These are phyloP conservation scores for Cladosporium sp. DNA, from an alignment of 2,329 filamentous ascomycete species.

Conservation along the genomic window DNA sequence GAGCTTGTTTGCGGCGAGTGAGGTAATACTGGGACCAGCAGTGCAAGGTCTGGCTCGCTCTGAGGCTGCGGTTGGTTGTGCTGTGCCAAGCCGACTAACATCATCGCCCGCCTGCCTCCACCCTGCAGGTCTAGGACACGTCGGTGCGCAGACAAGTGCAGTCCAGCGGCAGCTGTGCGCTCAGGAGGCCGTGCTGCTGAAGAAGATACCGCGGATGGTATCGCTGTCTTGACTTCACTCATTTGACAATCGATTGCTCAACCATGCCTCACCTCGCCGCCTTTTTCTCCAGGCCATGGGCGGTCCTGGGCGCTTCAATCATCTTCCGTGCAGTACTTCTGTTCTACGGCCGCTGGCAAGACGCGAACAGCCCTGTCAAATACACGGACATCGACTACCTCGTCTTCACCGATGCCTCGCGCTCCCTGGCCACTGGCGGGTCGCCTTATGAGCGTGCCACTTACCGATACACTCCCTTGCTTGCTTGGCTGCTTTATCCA, in stretches of 20 bases:
- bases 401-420: constrained; percentile 94
- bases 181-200: constrained; percentile 12
- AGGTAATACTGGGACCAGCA: constrained; percentile 20
- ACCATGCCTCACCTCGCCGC: constrained; percentile 3
- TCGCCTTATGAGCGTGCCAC: constrained; percentile 89
- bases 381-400: constrained; percentile 99
- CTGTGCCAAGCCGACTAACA: constrained; percentile 14
- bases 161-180: neutral
- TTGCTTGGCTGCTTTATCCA: constrained; percentile 88
- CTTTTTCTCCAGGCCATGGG: constrained; percentile 32
- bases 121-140: constrained; percentile 17
- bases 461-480: constrained; percentile 92
- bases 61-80: constrained; percentile 13
- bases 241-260: neutral
- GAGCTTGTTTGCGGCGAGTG: constrained; percentile 21
- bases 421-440: constrained; percentile 66
- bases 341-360: constrained; percentile 88
- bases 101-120: constrained; percentile 10
- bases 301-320: constrained; percentile 51
- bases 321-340: constrained; percentile 73
- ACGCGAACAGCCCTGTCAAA: constrained; percentile 87
- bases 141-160: constrained; percentile 9
- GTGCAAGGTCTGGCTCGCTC: constrained; percentile 1
- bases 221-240: neutral
- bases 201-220: neutral